Evolutionary conservation across 2,329 filamentous ascomycete genomes (phyloP), one percentile per base, ranked within the genome.

Genomic region (Nectriaceae sp.): DNA sequence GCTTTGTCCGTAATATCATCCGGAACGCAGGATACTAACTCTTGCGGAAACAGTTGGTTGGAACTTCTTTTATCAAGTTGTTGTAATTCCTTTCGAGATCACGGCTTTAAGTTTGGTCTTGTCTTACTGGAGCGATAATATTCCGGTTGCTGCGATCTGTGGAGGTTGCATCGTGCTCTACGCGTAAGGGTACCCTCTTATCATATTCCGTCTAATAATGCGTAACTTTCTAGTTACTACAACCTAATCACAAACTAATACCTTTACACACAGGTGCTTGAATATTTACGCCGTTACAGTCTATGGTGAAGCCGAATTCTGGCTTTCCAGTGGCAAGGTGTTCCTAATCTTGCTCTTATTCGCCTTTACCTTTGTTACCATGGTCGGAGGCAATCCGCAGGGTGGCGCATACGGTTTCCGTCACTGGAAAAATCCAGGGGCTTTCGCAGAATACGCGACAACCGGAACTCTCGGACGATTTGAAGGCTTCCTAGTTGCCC

Each of bases 21-120:
- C n/a, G n/a, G n/a, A n/a, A n/a, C n/a, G n/a, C n/a, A n/a, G n/a
- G n/a, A n/a, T n/a, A n/a, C n/a, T n/a, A n/a, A n/a, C n/a, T n/a
- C n/a, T n/a, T n/a, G n/a, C n/a, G n/a, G n/a, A n/a, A n/a, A n/a
- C n/a, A n/a, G n/a, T 51, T 5, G 58, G 58, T 11, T 62, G 55
- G 56, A 64, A 64, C 51, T 63, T 60, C 44, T 63, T 61, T 26
- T 63, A 58, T 20, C 56, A 63, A 47, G 60, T 56, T 13, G 40
- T 61, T 37, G 48, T 60, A 15, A 60, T 64, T 11, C 61, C 61
- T 5, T 63, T 61, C 40, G 60, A 64, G 49, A 62, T 64, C 26
- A 46, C 54, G 5, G 60, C 61, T 4, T 37, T 60, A 10, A 55
- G 55, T 38, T 31, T 64, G 5, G 62, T 71, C 19, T 62, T 73